These are phyloP conservation scores for Talaromyces sp. DNA, from an alignment of 2,329 filamentous ascomycete species.

Conservation along the genomic window DNA sequence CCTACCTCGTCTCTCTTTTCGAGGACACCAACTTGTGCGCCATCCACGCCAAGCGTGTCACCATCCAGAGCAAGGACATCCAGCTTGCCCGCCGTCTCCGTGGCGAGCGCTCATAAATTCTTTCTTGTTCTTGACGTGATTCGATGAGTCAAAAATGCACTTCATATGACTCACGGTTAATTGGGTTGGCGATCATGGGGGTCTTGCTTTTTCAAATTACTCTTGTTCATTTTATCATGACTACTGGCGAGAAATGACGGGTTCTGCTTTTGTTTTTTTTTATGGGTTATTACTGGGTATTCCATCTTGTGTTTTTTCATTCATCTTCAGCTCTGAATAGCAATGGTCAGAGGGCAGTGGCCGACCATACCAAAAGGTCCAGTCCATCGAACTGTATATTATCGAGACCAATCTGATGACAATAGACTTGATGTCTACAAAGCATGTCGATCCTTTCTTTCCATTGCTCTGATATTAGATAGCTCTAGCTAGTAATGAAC, in stretches of 20 bases:
- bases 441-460: conserved; percentile 17
- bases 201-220: conserved; percentile 27
- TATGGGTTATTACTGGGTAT: conserved; percentile 40
- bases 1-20: conserved; percentile 96
- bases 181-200: conserved; percentile 41
- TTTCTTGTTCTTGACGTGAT: conserved; percentile 21
- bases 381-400: conserved; percentile 21
- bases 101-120: conserved; percentile 75
- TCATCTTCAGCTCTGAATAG: conserved; percentile 17
- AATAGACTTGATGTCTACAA: conserved; percentile 19
- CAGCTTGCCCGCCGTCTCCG: conserved; percentile 93
- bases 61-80: conserved; percentile 91
- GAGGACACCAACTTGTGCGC: conserved; percentile 98
- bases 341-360: conserved; percentile 20
- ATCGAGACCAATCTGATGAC: conserved; percentile 20
- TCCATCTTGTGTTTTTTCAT: conserved; percentile 23
- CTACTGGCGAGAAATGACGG: conserved; percentile 45
- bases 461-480: background rate
- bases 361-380: conserved; percentile 11
- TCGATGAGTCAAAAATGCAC: conserved; percentile 19
- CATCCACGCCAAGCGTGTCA: conserved; percentile 99
- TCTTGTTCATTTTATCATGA: conserved; percentile 34
- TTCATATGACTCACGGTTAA: conserved; percentile 30
- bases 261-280: conserved; percentile 35
- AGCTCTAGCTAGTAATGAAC: conserved; percentile 11